Conservation (phyloP, 2,329 filamentous ascomycete species). For the Cladosporium phlei region DNA sequence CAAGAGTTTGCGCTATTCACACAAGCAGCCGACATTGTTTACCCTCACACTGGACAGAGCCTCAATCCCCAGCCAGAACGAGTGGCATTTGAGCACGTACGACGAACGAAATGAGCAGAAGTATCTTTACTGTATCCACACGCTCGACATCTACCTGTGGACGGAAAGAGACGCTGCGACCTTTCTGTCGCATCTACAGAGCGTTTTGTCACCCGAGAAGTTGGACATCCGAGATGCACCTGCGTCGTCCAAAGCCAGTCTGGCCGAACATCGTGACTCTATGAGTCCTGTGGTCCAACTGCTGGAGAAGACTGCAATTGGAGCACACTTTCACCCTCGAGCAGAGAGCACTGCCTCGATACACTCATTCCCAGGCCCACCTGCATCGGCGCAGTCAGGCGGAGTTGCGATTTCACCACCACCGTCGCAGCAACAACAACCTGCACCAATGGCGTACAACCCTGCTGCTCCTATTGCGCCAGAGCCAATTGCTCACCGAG, state of each 20-base stretch:
- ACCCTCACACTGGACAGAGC: constrained; percentile 58
- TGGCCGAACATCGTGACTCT: constrained; percentile 42
- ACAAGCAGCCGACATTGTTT: constrained; percentile 68
- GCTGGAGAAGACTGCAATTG: constrained; percentile 66
- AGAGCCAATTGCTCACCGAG: constrained; percentile 65
- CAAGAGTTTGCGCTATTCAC: constrained; percentile 63
- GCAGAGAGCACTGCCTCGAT: constrained; percentile 35
- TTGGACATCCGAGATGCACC: constrained; percentile 64
- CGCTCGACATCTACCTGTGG: constrained; percentile 76
- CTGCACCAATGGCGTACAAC: constrained; percentile 61
- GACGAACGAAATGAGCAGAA: constrained; percentile 70
- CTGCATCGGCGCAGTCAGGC: constrained; percentile 24
- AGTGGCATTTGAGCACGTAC: constrained; percentile 72
- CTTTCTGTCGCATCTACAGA: constrained; percentile 64
- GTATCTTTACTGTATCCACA: constrained; percentile 73
- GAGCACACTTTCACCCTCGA: constrained; percentile 49
- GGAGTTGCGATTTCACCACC: constrained; percentile 19
- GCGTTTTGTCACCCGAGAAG: constrained; percentile 58
- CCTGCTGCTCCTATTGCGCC: constrained; percentile 72
- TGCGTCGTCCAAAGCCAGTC: constrained; percentile 41
- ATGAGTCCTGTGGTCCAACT: constrained; percentile 69
- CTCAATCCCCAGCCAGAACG: constrained; percentile 39
- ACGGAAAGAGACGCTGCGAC: constrained; percentile 65
- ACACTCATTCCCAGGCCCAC: constrained; percentile 30
- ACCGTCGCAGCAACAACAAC: constrained; percentile 30